Evolutionary conservation across 116 monocot genomes (phyloP), one percentile per base, ranked within the genome.

Genomic region (Zostera marina): DNA sequence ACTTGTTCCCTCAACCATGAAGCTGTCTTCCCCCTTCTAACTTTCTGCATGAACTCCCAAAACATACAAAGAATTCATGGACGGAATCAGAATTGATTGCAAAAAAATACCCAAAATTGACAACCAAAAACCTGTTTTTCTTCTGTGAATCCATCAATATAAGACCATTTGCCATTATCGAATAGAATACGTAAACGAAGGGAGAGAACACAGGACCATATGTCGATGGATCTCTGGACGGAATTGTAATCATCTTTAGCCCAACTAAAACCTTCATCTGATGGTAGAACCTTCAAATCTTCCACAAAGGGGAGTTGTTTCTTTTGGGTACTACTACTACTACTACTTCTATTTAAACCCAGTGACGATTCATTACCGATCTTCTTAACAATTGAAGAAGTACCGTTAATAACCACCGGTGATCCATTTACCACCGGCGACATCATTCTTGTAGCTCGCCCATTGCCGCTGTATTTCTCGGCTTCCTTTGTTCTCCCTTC

Each of bases 1-100:
- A 90, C 79, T 65, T 78, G 73, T 63, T 91, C 91, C 63, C 83
- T 76, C 62, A 90, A 68, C 98, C 98, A 98, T 67, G 83, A 70
- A 53, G 91, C 98, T 63, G 98, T 91, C 63, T 46, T 79, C 48
- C 66, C 52, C 68, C 81, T 83, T 71, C 91, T 77, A 17, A 44
- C 56, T 80, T 72, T 87, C 98, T 98, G 75, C 26, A 39, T 16
- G 12, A 32, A 47, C n/a, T 49, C 49, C 7, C 49, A 49, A 49
- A 49, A 49, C 0, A 7, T 5, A 12, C 19, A 49, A 12, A 49
- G 19, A 1, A 7, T 8, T 17, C 19, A 49, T 49, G 20, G 15
- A 15, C 8, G 15, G 9, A 49, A 20, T 49, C n/a, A 49, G 49
- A 49, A 14, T 4, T 23, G 38, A 38, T 13, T 17, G 15, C 9